Conservation (phyloP, 257 asterid species). For the Petunia secreta region DNA sequence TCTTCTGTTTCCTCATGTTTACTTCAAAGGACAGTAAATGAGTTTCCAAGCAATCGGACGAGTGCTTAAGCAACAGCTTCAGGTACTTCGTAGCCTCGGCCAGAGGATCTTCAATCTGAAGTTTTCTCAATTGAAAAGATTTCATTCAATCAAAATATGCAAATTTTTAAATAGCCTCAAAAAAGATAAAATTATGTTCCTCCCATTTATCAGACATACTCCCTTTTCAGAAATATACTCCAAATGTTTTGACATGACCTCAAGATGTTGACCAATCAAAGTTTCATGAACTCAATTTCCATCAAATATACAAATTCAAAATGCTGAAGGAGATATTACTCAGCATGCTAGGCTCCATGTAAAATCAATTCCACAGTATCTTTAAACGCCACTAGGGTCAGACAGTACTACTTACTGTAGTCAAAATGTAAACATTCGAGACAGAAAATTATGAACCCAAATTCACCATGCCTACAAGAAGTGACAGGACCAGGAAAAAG, state of each 20-base stretch:
- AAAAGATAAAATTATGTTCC: slow-evolving; percentile 1
- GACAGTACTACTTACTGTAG: background rate
- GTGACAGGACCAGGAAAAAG: slow-evolving; percentile 23
- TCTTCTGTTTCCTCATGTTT: slow-evolving; percentile 83
- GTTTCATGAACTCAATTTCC: slow-evolving; percentile 7
- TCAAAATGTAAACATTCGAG: background rate
- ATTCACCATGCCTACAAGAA: slow-evolving; percentile 22
- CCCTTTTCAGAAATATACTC: background rate
- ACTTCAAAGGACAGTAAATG: slow-evolving; percentile 92
- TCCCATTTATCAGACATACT: background rate
- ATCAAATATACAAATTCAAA: background rate
- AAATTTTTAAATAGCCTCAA: background rate
- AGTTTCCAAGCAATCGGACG: slow-evolving; percentile 78
- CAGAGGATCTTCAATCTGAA: slow-evolving; percentile 93
- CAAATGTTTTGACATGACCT: slow-evolving; percentile 9
- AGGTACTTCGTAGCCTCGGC: slow-evolving; percentile 90
- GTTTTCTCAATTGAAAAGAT: slow-evolving; percentile 24
- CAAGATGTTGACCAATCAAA: slow-evolving; percentile 1
- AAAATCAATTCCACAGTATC: slow-evolving; percentile 1
- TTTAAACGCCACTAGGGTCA: background rate
- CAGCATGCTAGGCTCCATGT: background rate
- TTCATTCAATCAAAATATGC: slow-evolving; percentile 18
- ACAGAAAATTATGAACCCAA: background rate
- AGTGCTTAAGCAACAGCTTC: slow-evolving; percentile 93
- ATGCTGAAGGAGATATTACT: background rate